phyloP scores from a whole-genome alignment of 2,329 filamentous ascomycete species.

The Emergomyces orientalis region DNA sequence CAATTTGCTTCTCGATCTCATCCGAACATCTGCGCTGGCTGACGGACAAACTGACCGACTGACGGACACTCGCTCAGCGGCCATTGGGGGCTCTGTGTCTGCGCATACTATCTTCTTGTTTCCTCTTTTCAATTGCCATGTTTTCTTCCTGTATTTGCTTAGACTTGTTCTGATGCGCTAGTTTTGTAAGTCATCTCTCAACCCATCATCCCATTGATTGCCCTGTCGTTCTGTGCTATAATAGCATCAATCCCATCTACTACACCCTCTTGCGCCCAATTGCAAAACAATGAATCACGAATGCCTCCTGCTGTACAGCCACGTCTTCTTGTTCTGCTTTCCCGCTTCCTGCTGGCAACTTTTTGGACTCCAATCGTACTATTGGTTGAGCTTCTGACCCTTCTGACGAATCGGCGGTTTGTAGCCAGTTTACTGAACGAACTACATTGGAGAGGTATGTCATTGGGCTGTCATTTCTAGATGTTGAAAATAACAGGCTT shows the following conservation, averaged over 20 bases:
- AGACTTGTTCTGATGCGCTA: background rate
- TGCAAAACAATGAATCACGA: constrained; percentile 30
- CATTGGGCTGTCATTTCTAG: constrained; percentile 9
- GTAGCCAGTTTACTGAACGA: constrained; percentile 5
- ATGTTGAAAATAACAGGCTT: background rate
- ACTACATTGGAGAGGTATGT: constrained; percentile 11
- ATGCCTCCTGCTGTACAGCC: constrained; percentile 18
- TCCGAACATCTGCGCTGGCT: background rate
- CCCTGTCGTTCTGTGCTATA: background rate
- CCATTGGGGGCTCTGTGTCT: constrained; percentile 4
- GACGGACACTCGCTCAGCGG: background rate
- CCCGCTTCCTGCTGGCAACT: constrained; percentile 11
- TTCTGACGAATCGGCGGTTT: constrained; percentile 10
- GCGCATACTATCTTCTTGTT: background rate
- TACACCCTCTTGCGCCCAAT: constrained; percentile 20
- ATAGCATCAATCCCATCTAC: background rate
- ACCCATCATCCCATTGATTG: background rate
- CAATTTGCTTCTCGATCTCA: background rate
- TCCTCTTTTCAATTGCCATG: constrained; percentile 2
- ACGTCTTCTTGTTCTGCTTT: constrained; percentile 19
- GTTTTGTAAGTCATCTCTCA: background rate
- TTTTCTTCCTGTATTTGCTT: background rate
- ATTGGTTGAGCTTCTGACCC: constrained; percentile 16
- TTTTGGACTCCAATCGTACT: constrained; percentile 20
- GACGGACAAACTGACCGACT: background rate